A percentile compares a stretch with the other conserved stretches of the same genome.
These are phyloP conservation scores for Wickerhamomyces silvicola DNA, from an alignment of 805 yeast species.

Conservation along the genomic window DNA sequence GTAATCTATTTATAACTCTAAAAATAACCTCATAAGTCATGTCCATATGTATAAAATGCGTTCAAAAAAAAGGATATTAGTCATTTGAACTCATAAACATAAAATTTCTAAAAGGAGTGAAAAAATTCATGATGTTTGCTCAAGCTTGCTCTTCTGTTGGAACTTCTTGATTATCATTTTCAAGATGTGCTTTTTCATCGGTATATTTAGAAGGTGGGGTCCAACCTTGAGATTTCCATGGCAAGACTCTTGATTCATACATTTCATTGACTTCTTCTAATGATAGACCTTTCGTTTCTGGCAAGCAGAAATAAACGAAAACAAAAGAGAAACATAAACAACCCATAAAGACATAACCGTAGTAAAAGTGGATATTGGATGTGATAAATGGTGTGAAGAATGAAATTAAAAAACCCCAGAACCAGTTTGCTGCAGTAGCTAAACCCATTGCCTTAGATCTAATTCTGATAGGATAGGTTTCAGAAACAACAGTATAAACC, in stretches of 20 bases:
- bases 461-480: conserved; percentile 62
- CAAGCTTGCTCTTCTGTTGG: no score
- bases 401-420: conserved; percentile 71
- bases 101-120: no score
- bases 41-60: no score
- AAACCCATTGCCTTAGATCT: conserved; percentile 70
- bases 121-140: no score
- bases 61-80: no score
- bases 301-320: conserved; percentile 50
- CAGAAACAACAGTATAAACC: conserved; percentile 62
- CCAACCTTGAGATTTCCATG: conserved; percentile 37
- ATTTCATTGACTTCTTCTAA: conserved; percentile 64
- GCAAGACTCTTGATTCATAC: no score
- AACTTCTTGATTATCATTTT: no score
- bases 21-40: no score
- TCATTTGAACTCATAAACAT: no score
- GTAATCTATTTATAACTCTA: no score
- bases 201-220: conserved; percentile 55
- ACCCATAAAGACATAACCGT: no score
- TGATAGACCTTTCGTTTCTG: conserved; percentile 61
- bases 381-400: conserved; percentile 70
- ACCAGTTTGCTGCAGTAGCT: conserved; percentile 75
- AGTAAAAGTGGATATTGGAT: conserved; percentile 62
- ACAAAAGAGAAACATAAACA: conserved; percentile 50
- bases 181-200: no score